Conservation (phyloP, 1,284 basidiomycete species). For the Marasmius oreades region DNA sequence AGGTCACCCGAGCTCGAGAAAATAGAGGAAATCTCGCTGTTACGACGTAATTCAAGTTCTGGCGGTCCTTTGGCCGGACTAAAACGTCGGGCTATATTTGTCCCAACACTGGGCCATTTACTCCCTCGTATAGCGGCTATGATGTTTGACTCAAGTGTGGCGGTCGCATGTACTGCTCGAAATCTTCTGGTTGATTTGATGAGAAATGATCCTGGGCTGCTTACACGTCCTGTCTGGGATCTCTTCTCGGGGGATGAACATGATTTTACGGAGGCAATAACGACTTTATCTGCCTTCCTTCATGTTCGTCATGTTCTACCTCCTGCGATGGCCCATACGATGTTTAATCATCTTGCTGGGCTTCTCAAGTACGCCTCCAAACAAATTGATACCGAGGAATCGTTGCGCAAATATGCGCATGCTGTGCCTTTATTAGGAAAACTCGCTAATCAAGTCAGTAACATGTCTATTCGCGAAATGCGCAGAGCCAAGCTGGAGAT, state of each 20-base stretch:
- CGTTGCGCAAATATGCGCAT: slow-evolving; percentile 51
- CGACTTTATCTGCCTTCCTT: slow-evolving; percentile 49
- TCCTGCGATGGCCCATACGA: slow-evolving; percentile 61
- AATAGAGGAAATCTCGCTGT: slow-evolving; percentile 30
- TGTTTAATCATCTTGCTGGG: slow-evolving; percentile 71
- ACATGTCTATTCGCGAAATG: slow-evolving; percentile 71
- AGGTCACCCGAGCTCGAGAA: slow-evolving; percentile 24
- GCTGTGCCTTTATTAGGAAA: slow-evolving; percentile 55
- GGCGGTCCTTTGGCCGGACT: slow-evolving; percentile 39
- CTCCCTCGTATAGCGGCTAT: slow-evolving; percentile 52
- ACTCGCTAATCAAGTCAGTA: slow-evolving; percentile 62
- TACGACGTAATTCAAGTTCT: slow-evolving; percentile 53
- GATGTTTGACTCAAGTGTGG: slow-evolving; percentile 50
- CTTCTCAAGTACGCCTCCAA: slow-evolving; percentile 61
- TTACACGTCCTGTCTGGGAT: slow-evolving; percentile 65
- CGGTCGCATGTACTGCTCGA: slow-evolving; percentile 54
- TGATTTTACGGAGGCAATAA: slow-evolving; percentile 41
- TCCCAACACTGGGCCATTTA: slow-evolving; percentile 50
- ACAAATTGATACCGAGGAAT: slow-evolving; percentile 37
- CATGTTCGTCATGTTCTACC: slow-evolving; percentile 55
- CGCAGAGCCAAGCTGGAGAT: slow-evolving; percentile 71
- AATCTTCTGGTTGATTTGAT: slow-evolving; percentile 64
- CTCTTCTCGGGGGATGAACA: slow-evolving; percentile 48
- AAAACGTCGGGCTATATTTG: slow-evolving; percentile 63
- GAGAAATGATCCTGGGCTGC: slow-evolving; percentile 67